phyloP scores from a whole-genome alignment of 306 rosid species.

The Datisca glomerata region DNA sequence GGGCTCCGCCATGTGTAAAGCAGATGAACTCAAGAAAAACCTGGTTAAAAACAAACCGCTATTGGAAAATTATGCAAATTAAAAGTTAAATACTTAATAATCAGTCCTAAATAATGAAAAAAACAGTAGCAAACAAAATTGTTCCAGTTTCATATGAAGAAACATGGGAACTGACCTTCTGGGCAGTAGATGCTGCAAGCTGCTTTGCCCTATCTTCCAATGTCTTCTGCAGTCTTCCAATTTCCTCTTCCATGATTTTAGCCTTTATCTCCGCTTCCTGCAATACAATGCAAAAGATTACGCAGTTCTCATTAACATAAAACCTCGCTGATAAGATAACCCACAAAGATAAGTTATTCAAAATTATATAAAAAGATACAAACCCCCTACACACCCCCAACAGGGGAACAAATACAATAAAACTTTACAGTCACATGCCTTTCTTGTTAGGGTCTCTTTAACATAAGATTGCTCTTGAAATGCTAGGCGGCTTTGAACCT shows the following conservation, averaged over 20 bases:
- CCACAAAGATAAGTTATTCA: slow-evolving; percentile 15
- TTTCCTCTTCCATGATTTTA: slow-evolving; percentile 68
- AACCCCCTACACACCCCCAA: too few species aligned
- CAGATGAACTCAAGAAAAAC: too few species aligned
- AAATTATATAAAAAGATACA: slow-evolving; percentile 15
- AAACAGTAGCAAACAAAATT: slow-evolving; percentile 6
- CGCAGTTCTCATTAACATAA: not conserved
- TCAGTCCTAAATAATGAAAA: slow-evolving; percentile 10
- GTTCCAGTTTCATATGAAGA: too few species aligned
- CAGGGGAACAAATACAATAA: slow-evolving; percentile 8
- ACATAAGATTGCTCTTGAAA: slow-evolving; percentile 68
- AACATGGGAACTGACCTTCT: too few species aligned
- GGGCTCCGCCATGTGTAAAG: too few species aligned
- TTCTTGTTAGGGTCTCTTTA: slow-evolving; percentile 61
- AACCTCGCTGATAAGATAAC: slow-evolving; percentile 35
- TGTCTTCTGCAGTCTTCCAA: slow-evolving; percentile 43
- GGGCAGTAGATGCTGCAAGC: slow-evolving; percentile 57
- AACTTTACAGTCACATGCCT: slow-evolving; percentile 31
- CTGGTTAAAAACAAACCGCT: too few species aligned
- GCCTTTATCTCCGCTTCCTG: slow-evolving; percentile 86
- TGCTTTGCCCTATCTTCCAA: slow-evolving; percentile 55
- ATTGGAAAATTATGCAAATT: too few species aligned
- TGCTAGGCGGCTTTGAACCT: slow-evolving; percentile 61
- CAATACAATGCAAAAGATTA: slow-evolving; percentile 14
- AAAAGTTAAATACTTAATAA: not conserved